Evolutionary conservation across 352 stramenopile genomes (phyloP).

Genomic region (Thalassiosira mediterranea): DNA sequence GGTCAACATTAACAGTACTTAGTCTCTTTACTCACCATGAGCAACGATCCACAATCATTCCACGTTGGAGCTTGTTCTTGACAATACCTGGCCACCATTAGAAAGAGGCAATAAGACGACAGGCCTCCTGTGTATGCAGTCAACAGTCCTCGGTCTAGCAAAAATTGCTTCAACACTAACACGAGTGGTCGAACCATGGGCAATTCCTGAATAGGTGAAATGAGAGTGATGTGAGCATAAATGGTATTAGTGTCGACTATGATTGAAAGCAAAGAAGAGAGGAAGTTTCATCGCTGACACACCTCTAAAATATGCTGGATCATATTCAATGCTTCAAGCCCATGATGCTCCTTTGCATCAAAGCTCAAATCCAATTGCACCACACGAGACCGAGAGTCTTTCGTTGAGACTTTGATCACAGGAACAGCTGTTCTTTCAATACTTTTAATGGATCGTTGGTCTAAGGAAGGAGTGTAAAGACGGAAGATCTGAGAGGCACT

Average conservation of each 20-base stretch:
- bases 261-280: no score
- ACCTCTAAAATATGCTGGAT: constrained; percentile 90
- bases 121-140: constrained; percentile 96
- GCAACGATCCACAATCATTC: constrained; percentile 91
- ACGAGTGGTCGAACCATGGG: constrained; percentile 93
- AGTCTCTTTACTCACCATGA: no score
- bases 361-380: constrained; percentile 94
- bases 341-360: constrained; percentile 94
- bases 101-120: constrained; percentile 93
- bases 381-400: constrained; percentile 72
- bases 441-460: constrained; percentile 92
- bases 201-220: no score
- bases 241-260: no score
- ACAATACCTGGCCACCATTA: constrained; percentile 94
- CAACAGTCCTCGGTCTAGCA: constrained; percentile 90
- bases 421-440: constrained; percentile 95
- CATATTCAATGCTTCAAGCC: constrained; percentile 92
- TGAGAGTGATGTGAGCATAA: no score
- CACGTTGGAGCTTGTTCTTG: constrained; percentile 77
- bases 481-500: background rate
- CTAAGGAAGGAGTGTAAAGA: constrained; percentile 11
- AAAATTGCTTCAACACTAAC: constrained; percentile 93
- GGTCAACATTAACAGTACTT: no score
- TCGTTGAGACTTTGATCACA: constrained; percentile 93
- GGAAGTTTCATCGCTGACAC: no score